Evolutionary conservation across 2,329 filamentous ascomycete genomes (phyloP), one percentile per base, ranked within the genome.

Genomic region (Fusarium subtropicale): DNA sequence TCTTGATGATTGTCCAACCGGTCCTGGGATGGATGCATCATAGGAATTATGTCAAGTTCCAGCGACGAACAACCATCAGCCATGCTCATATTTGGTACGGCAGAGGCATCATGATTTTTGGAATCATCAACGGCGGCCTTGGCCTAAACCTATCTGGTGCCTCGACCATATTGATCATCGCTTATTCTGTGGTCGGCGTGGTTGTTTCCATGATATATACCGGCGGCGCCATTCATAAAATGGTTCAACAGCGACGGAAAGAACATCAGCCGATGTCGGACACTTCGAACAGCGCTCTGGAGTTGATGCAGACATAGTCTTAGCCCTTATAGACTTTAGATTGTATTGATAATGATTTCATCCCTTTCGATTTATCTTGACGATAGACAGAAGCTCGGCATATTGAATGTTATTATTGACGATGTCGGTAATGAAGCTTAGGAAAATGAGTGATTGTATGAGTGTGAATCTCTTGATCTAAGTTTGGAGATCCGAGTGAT

Each of bases 1-100:
- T 46, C 11, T 7, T 59, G 24, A 57, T 59, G 56, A 22, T 31
- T 1, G 11, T 33, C 0, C 56, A 59, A 11, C 56, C 56, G 0
- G n/a, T 57, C 8, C 9, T 59, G 20, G 56, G 56, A n/a, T 59
- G 56, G 56, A 20, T 46, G 7, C 56, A 59, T 18, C 56, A 59
- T 10, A 39, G 5, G 5, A 59, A 39, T 3, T 57, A 59, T 26
- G 13, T 57, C 18, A 57, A 57, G 18, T 28, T 46, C 26, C 39
- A 59, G 7, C 52, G 39, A 10, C 51, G 56, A 57, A 59, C 39
- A 0, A 46, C 39, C 9, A 46, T 59, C 1, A 59, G 56, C 10
- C 11, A 57, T 5, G 52, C 15, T 3, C 56, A 59, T 24, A 56
- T 59, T 4, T 59, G 56, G 56, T 59, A 57, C 0, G 56, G 56